Conservation (phyloP, 2,329 filamentous ascomycete species). For the Acrodontium crateriforme region DNA sequence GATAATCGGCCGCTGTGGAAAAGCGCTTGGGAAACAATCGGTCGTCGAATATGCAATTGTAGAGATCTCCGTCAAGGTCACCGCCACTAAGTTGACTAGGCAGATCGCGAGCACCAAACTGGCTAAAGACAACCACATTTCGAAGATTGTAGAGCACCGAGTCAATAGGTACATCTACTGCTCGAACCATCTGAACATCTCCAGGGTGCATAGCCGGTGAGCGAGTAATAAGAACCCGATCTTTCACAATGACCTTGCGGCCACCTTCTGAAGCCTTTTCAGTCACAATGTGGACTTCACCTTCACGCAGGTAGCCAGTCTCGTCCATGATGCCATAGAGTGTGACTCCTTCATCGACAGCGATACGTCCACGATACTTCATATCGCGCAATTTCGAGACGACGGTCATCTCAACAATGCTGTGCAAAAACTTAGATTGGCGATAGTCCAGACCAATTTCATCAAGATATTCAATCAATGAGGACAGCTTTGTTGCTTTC, state of each 20-base stretch:
- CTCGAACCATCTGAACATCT: slow-evolving; percentile 55
- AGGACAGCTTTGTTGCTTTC: slow-evolving; percentile 44
- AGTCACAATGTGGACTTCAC: slow-evolving; percentile 53
- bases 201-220: slow-evolving; percentile 71
- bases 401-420: slow-evolving; percentile 54
- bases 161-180: slow-evolving; percentile 41
- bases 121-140: slow-evolving; percentile 71
- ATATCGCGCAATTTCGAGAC: slow-evolving; percentile 58
- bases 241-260: slow-evolving; percentile 20
- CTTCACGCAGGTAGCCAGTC: slow-evolving; percentile 51
- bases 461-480: slow-evolving; percentile 47
- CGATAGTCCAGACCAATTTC: slow-evolving; percentile 50
- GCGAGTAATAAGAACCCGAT: slow-evolving; percentile 53
- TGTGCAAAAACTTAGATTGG: slow-evolving; percentile 54
- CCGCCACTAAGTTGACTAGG: slow-evolving; percentile 69
- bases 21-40: slow-evolving; percentile 31
- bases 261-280: slow-evolving; percentile 24
- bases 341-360: slow-evolving; percentile 55
- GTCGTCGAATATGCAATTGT: slow-evolving; percentile 63
- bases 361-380: slow-evolving; percentile 68
- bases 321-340: slow-evolving; percentile 79
- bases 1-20: slow-evolving; percentile 56
- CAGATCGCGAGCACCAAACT: slow-evolving; percentile 55
- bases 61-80: slow-evolving; percentile 73
- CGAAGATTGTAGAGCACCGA: slow-evolving; percentile 49